Conservation (phyloP, 208 protist species). For the Trypanosoma vivax region DNA sequence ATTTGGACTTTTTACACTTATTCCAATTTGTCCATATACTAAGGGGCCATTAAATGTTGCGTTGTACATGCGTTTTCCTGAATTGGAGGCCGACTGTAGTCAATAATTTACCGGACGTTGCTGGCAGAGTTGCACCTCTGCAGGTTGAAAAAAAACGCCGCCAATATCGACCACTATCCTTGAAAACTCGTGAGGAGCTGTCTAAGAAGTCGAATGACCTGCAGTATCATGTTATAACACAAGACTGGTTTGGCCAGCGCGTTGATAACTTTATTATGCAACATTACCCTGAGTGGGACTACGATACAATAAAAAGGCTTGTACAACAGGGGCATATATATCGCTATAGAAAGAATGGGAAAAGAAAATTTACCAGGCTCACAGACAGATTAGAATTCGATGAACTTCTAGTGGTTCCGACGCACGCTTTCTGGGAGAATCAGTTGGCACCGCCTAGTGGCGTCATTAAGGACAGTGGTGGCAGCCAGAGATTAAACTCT, state of each 20-base stretch:
- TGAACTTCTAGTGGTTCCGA: constrained; percentile 83
- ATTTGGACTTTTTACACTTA: neutral
- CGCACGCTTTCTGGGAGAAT: constrained; percentile 43
- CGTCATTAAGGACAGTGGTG: constrained; percentile 16
- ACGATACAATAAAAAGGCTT: constrained; percentile 68
- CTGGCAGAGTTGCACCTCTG: constrained; percentile 7
- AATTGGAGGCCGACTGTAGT: constrained; percentile 39
- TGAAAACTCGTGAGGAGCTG: constrained; percentile 61
- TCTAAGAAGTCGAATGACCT: constrained; percentile 43
- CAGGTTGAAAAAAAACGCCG: constrained; percentile 41
- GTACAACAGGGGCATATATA: constrained; percentile 88
- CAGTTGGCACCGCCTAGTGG: constrained; percentile 52
- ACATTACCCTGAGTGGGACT: constrained; percentile 83
- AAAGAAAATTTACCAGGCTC: constrained; percentile 76
- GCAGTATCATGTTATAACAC: constrained; percentile 82
- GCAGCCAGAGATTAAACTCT: constrained; percentile 47
- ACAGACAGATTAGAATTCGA: constrained; percentile 86
- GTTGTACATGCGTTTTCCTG: constrained; percentile 7
- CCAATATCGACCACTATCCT: constrained; percentile 57
- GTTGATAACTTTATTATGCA: constrained; percentile 79
- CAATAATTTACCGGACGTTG: constrained; percentile 32
- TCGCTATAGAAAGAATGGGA: constrained; percentile 82
- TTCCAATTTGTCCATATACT: neutral
- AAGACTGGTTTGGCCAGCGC: constrained; percentile 84
- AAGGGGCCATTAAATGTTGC: constrained; percentile 12